phyloP scores from a whole-genome alignment of 2,329 filamentous ascomycete genomes.

The Pseudocercospora vitis region DNA sequence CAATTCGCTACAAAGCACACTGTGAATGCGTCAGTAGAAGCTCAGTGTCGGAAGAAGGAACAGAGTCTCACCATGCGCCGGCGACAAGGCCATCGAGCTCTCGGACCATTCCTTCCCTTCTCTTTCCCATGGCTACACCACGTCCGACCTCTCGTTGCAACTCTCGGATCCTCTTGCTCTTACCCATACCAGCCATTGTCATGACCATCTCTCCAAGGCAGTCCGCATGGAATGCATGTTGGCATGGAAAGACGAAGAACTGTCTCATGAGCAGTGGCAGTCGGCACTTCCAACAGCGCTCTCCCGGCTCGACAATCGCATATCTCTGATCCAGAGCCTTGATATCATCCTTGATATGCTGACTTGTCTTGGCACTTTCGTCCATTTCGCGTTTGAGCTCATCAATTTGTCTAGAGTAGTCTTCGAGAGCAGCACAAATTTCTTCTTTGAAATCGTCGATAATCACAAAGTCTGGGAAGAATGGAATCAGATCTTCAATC shows the following conservation, averaged over 20 bases:
- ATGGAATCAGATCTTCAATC: constrained; percentile 95
- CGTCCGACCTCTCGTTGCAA: constrained; percentile 80
- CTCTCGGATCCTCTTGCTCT: constrained; percentile 77
- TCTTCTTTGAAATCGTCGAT: constrained; percentile 99
- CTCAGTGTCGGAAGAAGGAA: constrained; percentile 32
- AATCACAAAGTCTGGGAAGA: constrained; percentile 97
- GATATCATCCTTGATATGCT: constrained; percentile 89
- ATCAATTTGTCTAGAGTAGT: constrained; percentile 90
- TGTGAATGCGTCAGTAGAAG: constrained; percentile 9
- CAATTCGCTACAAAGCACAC: constrained; percentile 90
- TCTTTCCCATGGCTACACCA: constrained; percentile 65
- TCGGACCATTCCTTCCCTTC: constrained; percentile 77
- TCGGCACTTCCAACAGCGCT: constrained; percentile 86
- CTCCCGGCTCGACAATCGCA: constrained; percentile 93
- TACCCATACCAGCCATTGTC: constrained; percentile 73
- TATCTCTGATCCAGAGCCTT: constrained; percentile 82
- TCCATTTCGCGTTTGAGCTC: constrained; percentile 91
- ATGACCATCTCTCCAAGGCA: constrained; percentile 85
- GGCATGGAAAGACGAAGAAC: constrained; percentile 98
- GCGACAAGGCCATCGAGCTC: constrained; percentile 93
- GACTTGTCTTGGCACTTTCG: constrained; percentile 81
- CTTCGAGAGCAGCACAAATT: constrained; percentile 89
- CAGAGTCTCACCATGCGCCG: constrained; percentile 63
- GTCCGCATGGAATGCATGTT: constrained; percentile 96
- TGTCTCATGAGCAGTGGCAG: constrained; percentile 84